phyloP scores from a whole-genome alignment of 1,284 basidiomycete species.

The Leucoagaricus sp. region DNA sequence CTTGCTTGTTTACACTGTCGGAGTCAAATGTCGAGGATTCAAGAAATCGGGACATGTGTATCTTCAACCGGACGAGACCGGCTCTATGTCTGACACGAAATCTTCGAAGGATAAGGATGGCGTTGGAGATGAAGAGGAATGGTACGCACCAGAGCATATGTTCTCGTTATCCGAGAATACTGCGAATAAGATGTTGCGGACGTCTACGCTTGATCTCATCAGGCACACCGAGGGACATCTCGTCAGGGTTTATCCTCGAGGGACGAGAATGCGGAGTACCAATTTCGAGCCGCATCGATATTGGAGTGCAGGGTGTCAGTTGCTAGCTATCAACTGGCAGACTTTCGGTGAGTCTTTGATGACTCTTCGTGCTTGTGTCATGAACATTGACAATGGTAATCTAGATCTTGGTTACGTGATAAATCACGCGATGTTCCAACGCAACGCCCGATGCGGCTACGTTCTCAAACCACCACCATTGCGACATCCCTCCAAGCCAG shows the following conservation, averaged over 20 bases:
- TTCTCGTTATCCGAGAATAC: constrained; percentile 92
- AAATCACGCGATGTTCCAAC: constrained; percentile 93
- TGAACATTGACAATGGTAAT: background rate
- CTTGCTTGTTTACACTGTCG: constrained; percentile 92
- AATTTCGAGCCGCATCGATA: constrained; percentile 91
- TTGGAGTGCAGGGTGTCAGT: constrained; percentile 89
- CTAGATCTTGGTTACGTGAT: constrained; percentile 86
- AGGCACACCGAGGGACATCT: constrained; percentile 90
- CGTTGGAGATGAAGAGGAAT: constrained; percentile 77
- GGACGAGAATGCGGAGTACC: constrained; percentile 76
- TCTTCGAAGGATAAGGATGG: background rate
- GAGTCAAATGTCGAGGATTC: constrained; percentile 92
- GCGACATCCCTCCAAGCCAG: constrained; percentile 33
- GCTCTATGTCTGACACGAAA: background rate
- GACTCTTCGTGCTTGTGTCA: background rate
- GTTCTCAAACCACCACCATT: constrained; percentile 88
- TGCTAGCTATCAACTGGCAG: constrained; percentile 99
- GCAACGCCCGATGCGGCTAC: constrained; percentile 87
- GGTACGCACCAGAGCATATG: constrained; percentile 87
- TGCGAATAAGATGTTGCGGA: constrained; percentile 64
- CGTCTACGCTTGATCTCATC: constrained; percentile 68
- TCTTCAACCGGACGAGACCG: background rate
- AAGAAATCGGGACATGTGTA: background rate
- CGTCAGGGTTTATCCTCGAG: constrained; percentile 90
- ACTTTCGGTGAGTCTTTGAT: constrained; percentile 66